Conservation (phyloP, 2,329 filamentous ascomycete genomes). For the Fusarium nisikadoi region DNA sequence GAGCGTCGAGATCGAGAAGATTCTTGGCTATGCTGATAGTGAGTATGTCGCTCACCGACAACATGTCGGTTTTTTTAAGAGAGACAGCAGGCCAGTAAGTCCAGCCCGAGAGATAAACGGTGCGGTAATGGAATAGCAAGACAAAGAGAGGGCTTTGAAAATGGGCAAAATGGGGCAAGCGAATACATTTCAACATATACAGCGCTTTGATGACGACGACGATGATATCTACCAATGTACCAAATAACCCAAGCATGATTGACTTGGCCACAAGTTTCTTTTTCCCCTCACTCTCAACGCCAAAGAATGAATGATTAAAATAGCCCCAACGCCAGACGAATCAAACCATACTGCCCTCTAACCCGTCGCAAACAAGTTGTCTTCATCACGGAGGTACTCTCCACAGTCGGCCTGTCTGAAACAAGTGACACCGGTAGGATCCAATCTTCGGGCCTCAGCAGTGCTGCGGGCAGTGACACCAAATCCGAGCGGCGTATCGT, state of each 20-base stretch:
- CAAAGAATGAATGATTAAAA: conserved; percentile 36
- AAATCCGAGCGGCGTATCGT: conserved; percentile 93
- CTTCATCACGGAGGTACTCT: conserved; percentile 90
- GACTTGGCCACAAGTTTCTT: conserved; percentile 27
- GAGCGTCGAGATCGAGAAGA: conserved; percentile 80
- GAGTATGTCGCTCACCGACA: conserved; percentile 93
- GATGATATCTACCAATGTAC: conserved; percentile 37
- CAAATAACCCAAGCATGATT: conserved; percentile 38
- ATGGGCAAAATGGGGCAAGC: conserved; percentile 30
- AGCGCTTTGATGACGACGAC: conserved; percentile 35
- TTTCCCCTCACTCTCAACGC: conserved; percentile 36
- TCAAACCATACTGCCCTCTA: conserved; percentile 40
- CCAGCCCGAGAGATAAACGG: conserved; percentile 50
- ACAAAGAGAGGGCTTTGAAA: neutral
- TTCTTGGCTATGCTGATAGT: conserved; percentile 92
- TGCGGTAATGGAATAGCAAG: conserved; percentile 34
- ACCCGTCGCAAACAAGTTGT: conserved; percentile 69
- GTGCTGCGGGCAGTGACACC: conserved; percentile 91
- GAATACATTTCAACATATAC: conserved; percentile 38
- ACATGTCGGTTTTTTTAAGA: conserved; percentile 80
- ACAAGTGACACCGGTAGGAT: conserved; percentile 88
- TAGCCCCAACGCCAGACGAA: conserved; percentile 43
- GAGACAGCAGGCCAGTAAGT: conserved; percentile 64
- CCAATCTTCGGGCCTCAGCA: conserved; percentile 82
- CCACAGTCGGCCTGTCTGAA: conserved; percentile 95